Evolutionary conservation across 129 eudicot species (phyloP), one percentile per base, ranked within the genome.

Genomic region (Heracleum sosnowskyi): DNA sequence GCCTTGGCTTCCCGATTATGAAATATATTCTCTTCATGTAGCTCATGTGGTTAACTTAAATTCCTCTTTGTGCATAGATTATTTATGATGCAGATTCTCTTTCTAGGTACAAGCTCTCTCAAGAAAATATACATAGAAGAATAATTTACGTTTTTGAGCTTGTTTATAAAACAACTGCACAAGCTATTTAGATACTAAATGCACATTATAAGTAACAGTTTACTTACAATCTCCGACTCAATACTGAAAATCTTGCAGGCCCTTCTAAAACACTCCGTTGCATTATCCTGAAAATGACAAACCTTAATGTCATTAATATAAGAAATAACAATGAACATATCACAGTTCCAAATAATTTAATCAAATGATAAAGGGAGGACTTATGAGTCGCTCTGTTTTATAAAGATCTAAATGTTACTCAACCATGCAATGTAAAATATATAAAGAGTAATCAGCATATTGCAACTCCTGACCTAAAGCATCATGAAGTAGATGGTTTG

Each of bases 191-290:
- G 36, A 28, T 13, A 44, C 33, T n/a, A 5, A 12, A 44, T 81
- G 75, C 44, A 62, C 37, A 49, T 44, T 64, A 51, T 29, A 24
- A 76, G 24, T 66, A 35, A 37, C 7, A 74, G 53, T 74, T 53
- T 40, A 20, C 96, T 84, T 82, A 92, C 97, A 73, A 76, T 88
- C 83, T 92, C 99, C n/a, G 90, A 49, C 49, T 95, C 97, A 77
- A 87, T 69, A 82, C 84, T 88, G 76, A 95, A 95, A 78, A 95
- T 92, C 81, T 86, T 92, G 96, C 96, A 92, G 83, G 99, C 99
- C 90, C 99, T 90, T 87, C 89, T 89, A 81, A 83, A 91, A 83
- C 91, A 84, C 82, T 95, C 99, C 66, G 86, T 86, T 76, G 95
- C 85, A 76, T 92, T 95, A 79, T 95, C 99, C 99, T 95, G 88